These are phyloP conservation scores for Tylopilus subfusipes DNA, from an alignment of 768 basidiomycete genomes.

Conservation along the genomic window DNA sequence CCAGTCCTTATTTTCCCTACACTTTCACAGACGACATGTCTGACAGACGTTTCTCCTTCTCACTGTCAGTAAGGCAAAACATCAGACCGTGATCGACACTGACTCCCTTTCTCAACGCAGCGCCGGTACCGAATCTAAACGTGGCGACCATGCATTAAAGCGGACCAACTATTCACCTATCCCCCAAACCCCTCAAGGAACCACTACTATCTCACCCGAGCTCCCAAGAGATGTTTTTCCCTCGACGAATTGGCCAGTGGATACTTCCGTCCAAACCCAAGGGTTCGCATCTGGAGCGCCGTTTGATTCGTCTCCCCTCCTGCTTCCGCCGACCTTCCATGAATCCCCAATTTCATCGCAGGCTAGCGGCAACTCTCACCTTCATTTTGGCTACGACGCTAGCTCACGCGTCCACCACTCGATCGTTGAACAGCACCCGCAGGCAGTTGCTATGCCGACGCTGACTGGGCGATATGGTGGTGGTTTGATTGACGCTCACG, in stretches of 20 bases:
- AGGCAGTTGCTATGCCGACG: constrained; percentile 4
- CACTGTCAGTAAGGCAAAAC: constrained; percentile 12
- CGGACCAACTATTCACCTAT: not conserved
- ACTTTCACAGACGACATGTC: not conserved
- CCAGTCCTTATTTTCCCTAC: not conserved
- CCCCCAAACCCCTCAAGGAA: not conserved
- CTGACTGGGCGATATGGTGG: not conserved
- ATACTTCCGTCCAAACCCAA: not conserved
- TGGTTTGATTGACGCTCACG: constrained; percentile 3
- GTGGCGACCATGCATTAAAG: not conserved
- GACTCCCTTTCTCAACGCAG: constrained; percentile 9
- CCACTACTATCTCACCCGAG: not conserved
- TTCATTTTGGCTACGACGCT: not conserved
- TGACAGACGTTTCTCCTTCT: not conserved
- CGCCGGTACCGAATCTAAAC: not conserved
- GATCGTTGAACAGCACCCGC: not conserved
- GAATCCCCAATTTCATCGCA: not conserved
- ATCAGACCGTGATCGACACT: not conserved
- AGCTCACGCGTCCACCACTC: not conserved
- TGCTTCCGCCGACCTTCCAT: not conserved
- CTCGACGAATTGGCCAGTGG: not conserved
- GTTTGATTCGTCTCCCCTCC: not conserved
- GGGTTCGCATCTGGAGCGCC: not conserved
- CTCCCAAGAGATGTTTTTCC: not conserved
- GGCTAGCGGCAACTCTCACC: not conserved